Percentiles rank a stretch among this genome's conserved stretches.
phyloP scores from a whole-genome alignment of 2,329 filamentous ascomycete genomes.

The Podosphaera xanthii region DNA sequence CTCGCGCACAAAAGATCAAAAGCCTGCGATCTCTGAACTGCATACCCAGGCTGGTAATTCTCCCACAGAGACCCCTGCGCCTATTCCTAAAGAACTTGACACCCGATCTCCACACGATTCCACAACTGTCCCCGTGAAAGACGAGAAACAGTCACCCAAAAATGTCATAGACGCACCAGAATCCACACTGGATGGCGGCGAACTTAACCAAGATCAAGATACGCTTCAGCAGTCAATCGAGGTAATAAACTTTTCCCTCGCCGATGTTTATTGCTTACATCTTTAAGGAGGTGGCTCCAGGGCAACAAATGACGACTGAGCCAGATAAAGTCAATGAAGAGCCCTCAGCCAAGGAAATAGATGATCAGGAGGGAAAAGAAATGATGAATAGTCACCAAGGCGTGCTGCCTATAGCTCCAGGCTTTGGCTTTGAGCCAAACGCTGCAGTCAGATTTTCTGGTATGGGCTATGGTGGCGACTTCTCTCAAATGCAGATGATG shows the following conservation, averaged over 20 bases:
- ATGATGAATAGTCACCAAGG: constrained; percentile 6
- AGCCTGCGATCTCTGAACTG: constrained; percentile 17
- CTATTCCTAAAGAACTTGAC: not conserved
- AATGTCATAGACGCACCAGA: constrained; percentile 2
- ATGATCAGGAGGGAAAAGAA: constrained; percentile 5
- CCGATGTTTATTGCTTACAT: constrained; percentile 5
- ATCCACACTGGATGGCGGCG: constrained; percentile 3
- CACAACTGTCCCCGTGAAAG: constrained; percentile 3
- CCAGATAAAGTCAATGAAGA: constrained; percentile 6
- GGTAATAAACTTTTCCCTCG: constrained; percentile 10
- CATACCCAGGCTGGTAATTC: constrained; percentile 9
- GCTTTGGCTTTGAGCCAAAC: constrained; percentile 22
- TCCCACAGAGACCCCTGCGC: constrained; percentile 3
- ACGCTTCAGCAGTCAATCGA: constrained; percentile 19
- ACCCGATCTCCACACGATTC: constrained; percentile 1
- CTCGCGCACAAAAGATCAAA: constrained; percentile 23
- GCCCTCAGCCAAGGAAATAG: constrained; percentile 4
- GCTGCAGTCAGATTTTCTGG: constrained; percentile 16
- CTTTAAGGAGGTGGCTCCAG: constrained; percentile 15
- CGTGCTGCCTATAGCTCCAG: constrained; percentile 12
- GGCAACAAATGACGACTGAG: constrained; percentile 13
- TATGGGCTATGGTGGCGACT: constrained; percentile 32
- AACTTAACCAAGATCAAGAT: constrained; percentile 13
- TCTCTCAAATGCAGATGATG: constrained; percentile 60
- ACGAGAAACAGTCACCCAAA: constrained; percentile 3